Evolutionary conservation across 163 green algal species (phyloP), one percentile per base, ranked within the genome.

Genomic region (Scenedesmus sp.): DNA sequence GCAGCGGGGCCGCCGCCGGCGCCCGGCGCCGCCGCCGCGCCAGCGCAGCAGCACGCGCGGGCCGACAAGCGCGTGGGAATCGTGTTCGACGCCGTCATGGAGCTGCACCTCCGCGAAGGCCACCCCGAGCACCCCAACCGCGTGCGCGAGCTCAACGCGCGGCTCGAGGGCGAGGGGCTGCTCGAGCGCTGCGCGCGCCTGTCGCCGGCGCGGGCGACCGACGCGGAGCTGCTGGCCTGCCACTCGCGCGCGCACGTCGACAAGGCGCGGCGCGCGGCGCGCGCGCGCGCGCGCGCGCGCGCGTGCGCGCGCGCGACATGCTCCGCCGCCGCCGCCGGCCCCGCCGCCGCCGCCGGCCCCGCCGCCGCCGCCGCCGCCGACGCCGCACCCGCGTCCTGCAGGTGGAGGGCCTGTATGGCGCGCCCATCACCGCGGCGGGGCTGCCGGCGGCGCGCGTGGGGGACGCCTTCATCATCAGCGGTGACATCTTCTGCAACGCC

Each of bases 41-140:
- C n/a, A n/a, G n/a, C n/a, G n/a, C n/a, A n/a, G n/a, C n/a, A n/a
- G n/a, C n/a, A n/a, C n/a, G n/a, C n/a, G n/a, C n/a, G n/a, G n/a
- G n/a, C n/a, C n/a, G n/a, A n/a, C n/a, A n/a, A n/a, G n/a, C n/a
- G n/a, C n/a, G n/a, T n/a, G n/a, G n/a, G n/a, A n/a, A n/a, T n/a
- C n/a, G n/a, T n/a, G n/a, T n/a, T n/a, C n/a, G n/a, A n/a, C n/a
- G n/a, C n/a, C n/a, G n/a, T n/a, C n/a, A n/a, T n/a, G n/a, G n/a
- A n/a, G 26, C 18, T 26, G 44, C 45, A 60, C 10, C 47, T 77
- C 29, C 29, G 69, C 24, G 66, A 36, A 70, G 70, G 24, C 5
- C 70, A 78, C 70, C 18, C 28, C 2, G 70, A 78, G 70, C 56
- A 70, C 18, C 70, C 70, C 26, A n/a, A 54, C 26, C 56, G 70